phyloP scores from a whole-genome alignment of 345 rosid genomes.

The Citropsis articulata region DNA sequence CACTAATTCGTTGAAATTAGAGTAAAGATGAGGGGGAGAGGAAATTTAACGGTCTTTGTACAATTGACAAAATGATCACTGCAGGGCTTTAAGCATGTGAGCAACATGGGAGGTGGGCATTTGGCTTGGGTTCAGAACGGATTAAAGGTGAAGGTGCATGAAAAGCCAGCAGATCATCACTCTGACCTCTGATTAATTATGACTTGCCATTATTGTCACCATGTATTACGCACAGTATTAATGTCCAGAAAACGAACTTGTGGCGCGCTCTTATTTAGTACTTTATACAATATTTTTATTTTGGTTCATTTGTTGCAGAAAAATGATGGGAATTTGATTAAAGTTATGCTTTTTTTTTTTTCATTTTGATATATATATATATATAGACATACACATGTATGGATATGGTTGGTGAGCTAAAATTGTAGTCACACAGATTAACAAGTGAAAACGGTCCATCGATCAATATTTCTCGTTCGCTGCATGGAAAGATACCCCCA shows the following conservation, averaged over 20 bases:
- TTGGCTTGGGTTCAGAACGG: conserved; percentile 57
- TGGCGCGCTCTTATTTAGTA: not conserved
- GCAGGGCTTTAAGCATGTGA: conserved; percentile 67
- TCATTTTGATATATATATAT: no score
- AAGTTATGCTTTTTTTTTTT: no score
- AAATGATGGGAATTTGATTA: no score
- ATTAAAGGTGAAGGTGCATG: conserved; percentile 39
- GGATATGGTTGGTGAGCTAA: no score
- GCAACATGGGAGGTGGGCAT: conserved; percentile 82
- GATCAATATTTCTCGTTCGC: no score
- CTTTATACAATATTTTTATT: no score
- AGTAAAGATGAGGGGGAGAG: not conserved
- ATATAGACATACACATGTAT: no score
- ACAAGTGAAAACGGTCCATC: no score
- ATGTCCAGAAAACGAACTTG: not conserved
- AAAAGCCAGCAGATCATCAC: conserved; percentile 31
- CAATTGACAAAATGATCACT: not conserved
- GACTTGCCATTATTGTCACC: not conserved
- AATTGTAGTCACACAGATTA: no score
- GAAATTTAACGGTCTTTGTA: not conserved
- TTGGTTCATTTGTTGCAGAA: no score
- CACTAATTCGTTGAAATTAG: not conserved
- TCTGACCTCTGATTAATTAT: conserved; percentile 5
- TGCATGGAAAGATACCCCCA: no score
- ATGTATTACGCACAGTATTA: not conserved